Percentiles rank a stretch among this genome's conserved stretches.
Evolutionary conservation across 805 yeast genomes (phyloP).

Genomic region (Cyberlindnera misumaiensis): DNA sequence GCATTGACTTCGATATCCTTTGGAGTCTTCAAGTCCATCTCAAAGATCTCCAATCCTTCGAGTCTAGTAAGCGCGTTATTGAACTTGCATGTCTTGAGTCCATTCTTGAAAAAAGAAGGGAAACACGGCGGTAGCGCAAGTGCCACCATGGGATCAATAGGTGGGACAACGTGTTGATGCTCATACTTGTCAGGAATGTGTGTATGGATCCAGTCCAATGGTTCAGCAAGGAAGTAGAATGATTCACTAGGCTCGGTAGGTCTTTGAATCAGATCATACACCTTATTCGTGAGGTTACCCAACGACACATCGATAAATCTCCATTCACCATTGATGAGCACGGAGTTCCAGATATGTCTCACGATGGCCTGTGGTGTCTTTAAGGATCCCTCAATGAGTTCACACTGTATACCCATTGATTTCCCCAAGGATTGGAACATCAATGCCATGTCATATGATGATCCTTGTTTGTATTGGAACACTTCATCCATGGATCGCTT

Average conservation of each 20-base stretch:
- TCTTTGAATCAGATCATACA: constrained; percentile 32
- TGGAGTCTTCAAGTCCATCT: constrained; percentile 70
- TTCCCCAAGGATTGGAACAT: constrained; percentile 68
- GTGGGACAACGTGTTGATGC: constrained; percentile 83
- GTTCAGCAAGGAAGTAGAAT: constrained; percentile 74
- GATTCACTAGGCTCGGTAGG: constrained; percentile 29
- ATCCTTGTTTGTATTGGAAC: constrained; percentile 45
- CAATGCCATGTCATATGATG: constrained; percentile 68
- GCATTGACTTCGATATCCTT: constrained; percentile 61
- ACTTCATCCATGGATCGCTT: constrained; percentile 33
- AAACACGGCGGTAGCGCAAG: constrained; percentile 81
- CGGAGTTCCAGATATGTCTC: constrained; percentile 88
- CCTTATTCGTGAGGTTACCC: constrained; percentile 53
- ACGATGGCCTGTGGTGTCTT: constrained; percentile 67
- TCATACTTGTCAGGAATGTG: constrained; percentile 78
- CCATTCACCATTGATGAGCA: constrained; percentile 70
- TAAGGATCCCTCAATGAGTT: constrained; percentile 74
- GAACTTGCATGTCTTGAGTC: constrained; percentile 55
- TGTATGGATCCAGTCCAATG: constrained; percentile 68
- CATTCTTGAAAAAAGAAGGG: constrained; percentile 65
- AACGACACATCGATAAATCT: constrained; percentile 68
- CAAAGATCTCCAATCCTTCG: constrained; percentile 70
- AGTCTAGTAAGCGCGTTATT: constrained; percentile 72
- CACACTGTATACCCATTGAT: constrained; percentile 64
- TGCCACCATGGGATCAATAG: constrained; percentile 71